Evolutionary conservation across 176 grass and related monocot genomes (phyloP).

Genomic region (Alloteropsis semialata): DNA sequence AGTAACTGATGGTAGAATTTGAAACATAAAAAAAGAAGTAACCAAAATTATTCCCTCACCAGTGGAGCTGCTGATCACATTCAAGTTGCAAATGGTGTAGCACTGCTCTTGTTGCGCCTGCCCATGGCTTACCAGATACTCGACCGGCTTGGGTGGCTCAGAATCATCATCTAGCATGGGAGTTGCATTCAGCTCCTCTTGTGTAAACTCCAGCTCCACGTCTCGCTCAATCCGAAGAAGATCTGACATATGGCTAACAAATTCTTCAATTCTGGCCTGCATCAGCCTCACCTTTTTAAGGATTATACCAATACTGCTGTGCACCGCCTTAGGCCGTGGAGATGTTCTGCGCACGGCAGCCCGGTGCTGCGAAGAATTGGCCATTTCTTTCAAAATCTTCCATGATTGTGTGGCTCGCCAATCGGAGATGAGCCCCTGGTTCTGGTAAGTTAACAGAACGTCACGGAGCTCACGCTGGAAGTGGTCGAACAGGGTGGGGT

Average conservation of each 20-base stretch:
- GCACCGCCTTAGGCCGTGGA: constrained; percentile 47
- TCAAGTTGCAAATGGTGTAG: constrained; percentile 94
- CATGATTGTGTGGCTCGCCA: constrained; percentile 56
- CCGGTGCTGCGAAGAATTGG: constrained; percentile 58
- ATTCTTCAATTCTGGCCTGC: constrained; percentile 74
- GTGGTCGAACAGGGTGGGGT: constrained; percentile 88
- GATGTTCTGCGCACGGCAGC: constrained; percentile 45
- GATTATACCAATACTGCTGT: constrained; percentile 64
- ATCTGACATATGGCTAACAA: constrained; percentile 76
- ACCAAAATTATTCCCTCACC: constrained; percentile 46
- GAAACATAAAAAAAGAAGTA: constrained; percentile 11
- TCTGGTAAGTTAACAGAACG: constrained; percentile 50
- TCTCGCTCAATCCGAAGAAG: constrained; percentile 75
- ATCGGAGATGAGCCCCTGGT: constrained; percentile 43
- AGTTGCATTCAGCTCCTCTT: constrained; percentile 81
- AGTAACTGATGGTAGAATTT: neutral
- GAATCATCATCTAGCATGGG: constrained; percentile 55
- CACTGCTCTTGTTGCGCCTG: constrained; percentile 88
- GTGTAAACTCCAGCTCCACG: constrained; percentile 86
- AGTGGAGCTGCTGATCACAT: constrained; percentile 78
- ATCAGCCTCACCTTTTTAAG: constrained; percentile 67
- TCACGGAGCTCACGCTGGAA: constrained; percentile 90
- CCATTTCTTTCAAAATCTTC: constrained; percentile 82
- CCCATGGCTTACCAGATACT: constrained; percentile 90
- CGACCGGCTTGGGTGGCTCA: constrained; percentile 54